Evolutionary conservation across 208 protist genomes (phyloP), one percentile per base, ranked within the genome.

Genomic region (Crithidia fasciculata): DNA sequence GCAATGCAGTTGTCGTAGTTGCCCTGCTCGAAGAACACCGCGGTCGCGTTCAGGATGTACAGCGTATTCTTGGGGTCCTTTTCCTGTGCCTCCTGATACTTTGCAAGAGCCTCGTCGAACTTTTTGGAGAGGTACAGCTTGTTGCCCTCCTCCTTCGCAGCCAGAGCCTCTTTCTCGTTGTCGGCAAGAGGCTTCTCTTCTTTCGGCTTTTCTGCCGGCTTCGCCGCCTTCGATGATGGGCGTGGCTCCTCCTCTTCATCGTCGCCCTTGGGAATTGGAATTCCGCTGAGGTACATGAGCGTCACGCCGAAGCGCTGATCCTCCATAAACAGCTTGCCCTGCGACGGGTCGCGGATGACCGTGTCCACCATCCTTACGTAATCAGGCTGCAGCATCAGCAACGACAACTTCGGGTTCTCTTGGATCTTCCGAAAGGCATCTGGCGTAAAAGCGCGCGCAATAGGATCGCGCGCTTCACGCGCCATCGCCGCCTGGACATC

Each of bases 21-120:
- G 13, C 77, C 86, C 80, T 96, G 71, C 82, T 99, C 98, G 76
- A 99, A 97, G 64, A 91, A 89, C 3, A 98, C 97, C 39, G 98
- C 97, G 13, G 94, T 95, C 2, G 79, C 83, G 81, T 98, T 98
- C 67, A 96, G 83, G 50, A 97, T 83, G 74, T 91, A 97, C 16
- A 95, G 74, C 3, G 95, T 94, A 72, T 99, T 97, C 37, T 83
- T 84, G 6, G 87, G 85, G 68, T 98, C 91, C 75, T 94, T 89
- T 37, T 80, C 91, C 49, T 89, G 65, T 2, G 97, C 95, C 36
- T 80, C 85, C 45, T 93, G 43, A 79, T 98, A 98, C 80, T 96
- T 95, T 16, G 72, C 74, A 44, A 98, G 72, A 7, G 97, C 97
- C 64, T 88, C 90, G 69, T 96, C 97, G 73, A 99, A 99, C 67